Conservation (phyloP, 2,329 filamentous ascomycete genomes). For the Aspergillus neoniger region DNA sequence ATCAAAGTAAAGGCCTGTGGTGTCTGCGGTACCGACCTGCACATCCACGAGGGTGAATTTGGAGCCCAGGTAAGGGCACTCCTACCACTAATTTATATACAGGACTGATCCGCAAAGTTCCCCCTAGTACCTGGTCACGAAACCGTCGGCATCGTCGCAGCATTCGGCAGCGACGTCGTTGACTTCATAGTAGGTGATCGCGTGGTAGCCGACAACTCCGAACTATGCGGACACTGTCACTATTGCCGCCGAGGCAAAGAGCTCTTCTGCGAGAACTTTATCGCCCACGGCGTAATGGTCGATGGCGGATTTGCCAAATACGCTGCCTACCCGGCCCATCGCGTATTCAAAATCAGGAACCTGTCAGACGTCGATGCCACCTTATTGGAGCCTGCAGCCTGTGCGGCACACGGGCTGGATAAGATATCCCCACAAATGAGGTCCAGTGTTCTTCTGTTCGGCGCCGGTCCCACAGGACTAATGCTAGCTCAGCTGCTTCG, state of each 20-base stretch:
- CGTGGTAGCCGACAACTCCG: constrained; percentile 57
- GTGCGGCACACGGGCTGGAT: constrained; percentile 68
- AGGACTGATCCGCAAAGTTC: constrained; percentile 43
- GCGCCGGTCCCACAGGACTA: constrained; percentile 68
- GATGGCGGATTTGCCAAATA: constrained; percentile 75
- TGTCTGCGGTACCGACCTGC: constrained; percentile 60
- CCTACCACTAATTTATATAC: not conserved
- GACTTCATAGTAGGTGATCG: constrained; percentile 64
- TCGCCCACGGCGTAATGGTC: constrained; percentile 61
- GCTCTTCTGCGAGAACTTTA: constrained; percentile 69
- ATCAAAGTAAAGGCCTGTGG: constrained; percentile 69
- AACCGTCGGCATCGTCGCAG: constrained; percentile 66
- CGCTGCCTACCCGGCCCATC: constrained; percentile 40
- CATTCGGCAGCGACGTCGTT: constrained; percentile 59
- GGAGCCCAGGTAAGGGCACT: constrained; percentile 50
- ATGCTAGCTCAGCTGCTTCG: constrained; percentile 63
- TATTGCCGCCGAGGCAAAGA: constrained; percentile 70
- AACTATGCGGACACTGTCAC: constrained; percentile 71
- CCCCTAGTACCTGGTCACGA: constrained; percentile 69
- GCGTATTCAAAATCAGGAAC: not conserved
- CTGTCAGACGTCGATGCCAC: not conserved
- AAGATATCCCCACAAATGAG: constrained; percentile 67
- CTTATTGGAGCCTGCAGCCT: constrained; percentile 32
- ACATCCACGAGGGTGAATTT: constrained; percentile 67
- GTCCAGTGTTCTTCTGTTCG: constrained; percentile 68